A percentile compares a stretch with the other conserved stretches of the same genome.
phyloP scores from a whole-genome alignment of 2,329 filamentous ascomycete species.

The Penicillium sp. region DNA sequence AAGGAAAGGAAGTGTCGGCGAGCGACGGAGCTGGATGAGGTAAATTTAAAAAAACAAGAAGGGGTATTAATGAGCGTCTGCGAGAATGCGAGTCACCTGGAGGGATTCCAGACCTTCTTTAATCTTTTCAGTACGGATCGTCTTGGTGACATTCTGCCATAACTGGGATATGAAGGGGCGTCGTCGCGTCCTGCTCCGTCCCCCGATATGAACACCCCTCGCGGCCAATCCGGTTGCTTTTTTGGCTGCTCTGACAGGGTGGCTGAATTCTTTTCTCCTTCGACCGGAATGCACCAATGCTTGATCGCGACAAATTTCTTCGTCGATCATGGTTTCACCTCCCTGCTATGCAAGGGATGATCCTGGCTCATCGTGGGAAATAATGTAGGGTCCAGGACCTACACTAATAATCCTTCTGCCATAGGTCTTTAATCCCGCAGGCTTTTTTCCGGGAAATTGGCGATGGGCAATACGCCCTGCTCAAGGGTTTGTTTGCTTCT shows the following conservation, averaged over 20 bases:
- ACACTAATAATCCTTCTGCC: not conserved
- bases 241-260: constrained; percentile 5
- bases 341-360: constrained; percentile 22
- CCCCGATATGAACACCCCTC: constrained; percentile 17
- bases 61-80: constrained; percentile 12
- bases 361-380: not conserved
- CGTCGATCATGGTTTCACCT: constrained; percentile 20
- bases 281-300: constrained; percentile 22
- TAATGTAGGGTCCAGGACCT: not conserved
- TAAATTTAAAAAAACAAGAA: constrained; percentile 5
- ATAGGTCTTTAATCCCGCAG: not conserved
- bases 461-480: not conserved
- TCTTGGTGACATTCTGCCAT: constrained; percentile 21
- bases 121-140: constrained; percentile 16
- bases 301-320: constrained; percentile 16
- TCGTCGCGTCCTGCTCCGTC: not conserved
- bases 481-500: not conserved
- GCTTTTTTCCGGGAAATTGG: not conserved
- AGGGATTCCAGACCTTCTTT: constrained; percentile 6
- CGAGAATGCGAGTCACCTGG: constrained; percentile 17
- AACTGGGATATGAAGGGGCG: constrained; percentile 23
- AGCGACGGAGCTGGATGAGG: constrained; percentile 14
- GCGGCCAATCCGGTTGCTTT: constrained; percentile 13
- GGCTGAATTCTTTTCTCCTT: constrained; percentile 7
- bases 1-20: constrained; percentile 21